A percentile compares a stretch with the other conserved stretches of the same genome.
Conservation (phyloP, 2,329 filamentous ascomycete genomes). For the Claviceps lovelessii region DNA sequence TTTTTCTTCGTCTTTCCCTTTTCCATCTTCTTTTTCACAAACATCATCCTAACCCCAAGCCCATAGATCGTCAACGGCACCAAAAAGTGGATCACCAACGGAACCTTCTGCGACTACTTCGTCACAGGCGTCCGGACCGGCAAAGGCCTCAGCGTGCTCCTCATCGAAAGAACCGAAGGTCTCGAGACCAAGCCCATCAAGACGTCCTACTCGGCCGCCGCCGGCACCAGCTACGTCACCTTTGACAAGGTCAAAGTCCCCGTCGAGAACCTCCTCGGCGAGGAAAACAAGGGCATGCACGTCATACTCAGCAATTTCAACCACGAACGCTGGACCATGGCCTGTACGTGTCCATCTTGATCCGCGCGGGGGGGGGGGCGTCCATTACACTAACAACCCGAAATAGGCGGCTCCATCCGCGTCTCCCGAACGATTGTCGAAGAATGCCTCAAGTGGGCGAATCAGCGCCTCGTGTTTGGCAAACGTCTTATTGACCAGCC, state of each 20-base stretch:
- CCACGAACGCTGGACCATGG: constrained; percentile 71
- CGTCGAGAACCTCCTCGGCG: constrained; percentile 59
- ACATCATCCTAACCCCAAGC: neutral
- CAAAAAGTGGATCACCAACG: constrained; percentile 83
- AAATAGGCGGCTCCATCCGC: constrained; percentile 41
- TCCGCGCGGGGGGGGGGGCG: neutral
- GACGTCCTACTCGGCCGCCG: constrained; percentile 65
- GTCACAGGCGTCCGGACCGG: constrained; percentile 66
- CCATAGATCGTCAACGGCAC: constrained; percentile 47
- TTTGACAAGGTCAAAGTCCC: constrained; percentile 82
- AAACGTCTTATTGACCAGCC: constrained; percentile 74
- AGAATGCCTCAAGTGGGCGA: constrained; percentile 77
- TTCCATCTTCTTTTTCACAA: neutral
- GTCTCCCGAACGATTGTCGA: constrained; percentile 57
- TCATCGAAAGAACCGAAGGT: constrained; percentile 60
- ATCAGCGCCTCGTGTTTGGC: constrained; percentile 72
- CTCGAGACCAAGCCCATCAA: constrained; percentile 67
- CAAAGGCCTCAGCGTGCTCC: constrained; percentile 63
- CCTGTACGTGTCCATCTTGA: constrained; percentile 29
- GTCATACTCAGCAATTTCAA: constrained; percentile 83
- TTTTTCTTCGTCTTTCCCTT: too few species aligned
- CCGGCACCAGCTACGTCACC: constrained; percentile 66
- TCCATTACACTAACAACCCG: neutral
- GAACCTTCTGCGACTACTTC: constrained; percentile 70
- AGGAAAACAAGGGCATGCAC: constrained; percentile 74